phyloP scores from a whole-genome alignment of 306 rosid genomes.

The Cicer bijugum region DNA sequence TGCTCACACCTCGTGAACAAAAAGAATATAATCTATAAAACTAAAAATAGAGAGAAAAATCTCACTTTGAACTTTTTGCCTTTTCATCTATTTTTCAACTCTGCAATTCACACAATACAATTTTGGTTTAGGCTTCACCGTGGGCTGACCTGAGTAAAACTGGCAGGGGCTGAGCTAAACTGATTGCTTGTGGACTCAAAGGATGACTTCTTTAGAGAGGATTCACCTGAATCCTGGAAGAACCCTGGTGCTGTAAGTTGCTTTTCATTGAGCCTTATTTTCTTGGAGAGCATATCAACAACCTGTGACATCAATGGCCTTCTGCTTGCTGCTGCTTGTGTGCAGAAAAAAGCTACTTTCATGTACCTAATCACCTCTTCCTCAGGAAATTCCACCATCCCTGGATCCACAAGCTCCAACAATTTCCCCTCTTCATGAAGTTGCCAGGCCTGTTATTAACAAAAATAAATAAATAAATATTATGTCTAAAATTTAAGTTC shows the following conservation, averaged over 20 bases:
- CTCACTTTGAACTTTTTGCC: not conserved
- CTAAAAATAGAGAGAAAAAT: not conserved
- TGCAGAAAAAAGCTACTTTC: constrained; percentile 94
- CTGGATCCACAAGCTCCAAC: constrained; percentile 79
- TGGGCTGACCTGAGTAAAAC: constrained; percentile 69
- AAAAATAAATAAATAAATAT: constrained; percentile 16
- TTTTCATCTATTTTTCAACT: constrained; percentile 29
- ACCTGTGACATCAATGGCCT: constrained; percentile 88
- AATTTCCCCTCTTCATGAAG: constrained; percentile 78
- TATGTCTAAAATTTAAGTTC: not conserved
- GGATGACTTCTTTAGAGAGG: constrained; percentile 57
- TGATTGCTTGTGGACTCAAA: constrained; percentile 50
- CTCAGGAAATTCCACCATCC: constrained; percentile 64
- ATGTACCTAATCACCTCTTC: constrained; percentile 78
- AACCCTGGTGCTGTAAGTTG: constrained; percentile 80
- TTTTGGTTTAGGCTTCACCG: constrained; percentile 54
- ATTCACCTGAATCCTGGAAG: constrained; percentile 59
- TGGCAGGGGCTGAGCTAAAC: constrained; percentile 59
- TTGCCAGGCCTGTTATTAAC: constrained; percentile 78
- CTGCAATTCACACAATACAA: constrained; percentile 26
- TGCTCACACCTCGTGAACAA: too few relatives aligned
- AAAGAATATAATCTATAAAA: not conserved
- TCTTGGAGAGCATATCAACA: constrained; percentile 80
- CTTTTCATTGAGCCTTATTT: constrained; percentile 71
- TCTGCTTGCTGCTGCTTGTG: constrained; percentile 83